phyloP scores from a whole-genome alignment of 495 filamentous ascomycete species.

The Glarea lozoyensis region DNA sequence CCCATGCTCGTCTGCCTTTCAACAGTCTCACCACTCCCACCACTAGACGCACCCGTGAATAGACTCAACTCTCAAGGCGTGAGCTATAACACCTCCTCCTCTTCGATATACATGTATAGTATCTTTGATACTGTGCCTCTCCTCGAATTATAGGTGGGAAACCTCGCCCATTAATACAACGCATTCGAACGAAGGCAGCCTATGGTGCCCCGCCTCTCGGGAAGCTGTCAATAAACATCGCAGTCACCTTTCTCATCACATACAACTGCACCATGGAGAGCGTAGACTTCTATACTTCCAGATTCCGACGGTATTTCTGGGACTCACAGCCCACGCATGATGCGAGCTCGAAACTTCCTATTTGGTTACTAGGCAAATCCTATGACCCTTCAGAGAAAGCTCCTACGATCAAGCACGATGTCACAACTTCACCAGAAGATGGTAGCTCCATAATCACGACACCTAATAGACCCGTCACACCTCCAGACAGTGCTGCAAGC shows the following conservation, averaged over 20 bases:
- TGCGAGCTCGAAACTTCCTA: slow-evolving; percentile 50
- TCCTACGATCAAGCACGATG: background rate
- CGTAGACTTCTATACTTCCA: slow-evolving; percentile 58
- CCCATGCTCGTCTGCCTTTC: no score
- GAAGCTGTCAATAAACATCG: no score
- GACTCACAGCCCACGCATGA: slow-evolving; percentile 89
- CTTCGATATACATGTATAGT: no score
- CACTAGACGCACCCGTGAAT: no score
- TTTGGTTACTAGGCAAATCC: slow-evolving; percentile 82
- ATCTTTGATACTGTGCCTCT: no score
- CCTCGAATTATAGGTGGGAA: no score
- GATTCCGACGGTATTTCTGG: slow-evolving; percentile 89
- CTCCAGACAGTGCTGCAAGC: slow-evolving; percentile 31
- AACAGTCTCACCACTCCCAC: no score
- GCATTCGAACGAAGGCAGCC: no score
- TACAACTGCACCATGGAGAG: slow-evolving; percentile 38
- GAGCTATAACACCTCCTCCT: no score
- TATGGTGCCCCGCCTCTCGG: background rate
- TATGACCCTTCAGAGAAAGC: slow-evolving; percentile 36
- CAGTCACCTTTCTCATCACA: no score
- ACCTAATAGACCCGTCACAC: slow-evolving; percentile 24
- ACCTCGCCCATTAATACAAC: no score
- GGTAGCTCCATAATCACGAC: slow-evolving; percentile 1
- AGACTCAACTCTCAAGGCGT: no score
- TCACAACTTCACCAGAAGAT: slow-evolving; percentile 3